Conservation (phyloP, 306 rosid species). For the Vigna angularis region DNA sequence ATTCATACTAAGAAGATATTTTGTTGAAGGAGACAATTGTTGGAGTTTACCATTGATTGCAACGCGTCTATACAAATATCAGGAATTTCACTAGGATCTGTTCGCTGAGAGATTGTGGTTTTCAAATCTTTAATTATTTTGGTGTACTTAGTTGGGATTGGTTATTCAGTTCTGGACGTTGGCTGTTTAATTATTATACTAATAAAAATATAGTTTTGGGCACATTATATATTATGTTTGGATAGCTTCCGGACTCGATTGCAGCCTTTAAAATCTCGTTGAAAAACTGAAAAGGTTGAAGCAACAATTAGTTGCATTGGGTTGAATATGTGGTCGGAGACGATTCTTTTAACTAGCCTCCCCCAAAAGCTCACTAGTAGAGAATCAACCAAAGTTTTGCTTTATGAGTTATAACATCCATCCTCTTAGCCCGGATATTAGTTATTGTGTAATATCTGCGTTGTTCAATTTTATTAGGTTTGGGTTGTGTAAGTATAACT, state of each 20-base stretch:
- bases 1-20: not conserved
- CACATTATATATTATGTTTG: not conserved
- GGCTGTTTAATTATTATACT: not conserved
- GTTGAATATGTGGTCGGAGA: too few relatives aligned
- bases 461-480: not conserved
- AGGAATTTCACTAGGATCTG: not conserved
- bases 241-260: too few relatives aligned
- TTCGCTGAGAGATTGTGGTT: not conserved
- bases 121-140: not conserved
- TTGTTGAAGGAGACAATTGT: not conserved
- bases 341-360: too few relatives aligned
- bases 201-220: not conserved
- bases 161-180: slow-evolving; percentile 4
- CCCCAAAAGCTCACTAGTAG: not conserved
- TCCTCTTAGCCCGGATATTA: not conserved
- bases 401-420: not conserved
- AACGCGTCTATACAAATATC: not conserved
- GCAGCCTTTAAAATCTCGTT: too few relatives aligned
- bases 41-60: not conserved
- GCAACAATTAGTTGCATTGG: too few relatives aligned
- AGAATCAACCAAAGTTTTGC: not conserved
- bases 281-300: too few relatives aligned
- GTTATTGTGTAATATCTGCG: not conserved
- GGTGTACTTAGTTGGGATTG: not conserved
- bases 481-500: not conserved